phyloP scores from a whole-genome alignment of 2,329 filamentous ascomycete species.

The Metarhizium sp. region DNA sequence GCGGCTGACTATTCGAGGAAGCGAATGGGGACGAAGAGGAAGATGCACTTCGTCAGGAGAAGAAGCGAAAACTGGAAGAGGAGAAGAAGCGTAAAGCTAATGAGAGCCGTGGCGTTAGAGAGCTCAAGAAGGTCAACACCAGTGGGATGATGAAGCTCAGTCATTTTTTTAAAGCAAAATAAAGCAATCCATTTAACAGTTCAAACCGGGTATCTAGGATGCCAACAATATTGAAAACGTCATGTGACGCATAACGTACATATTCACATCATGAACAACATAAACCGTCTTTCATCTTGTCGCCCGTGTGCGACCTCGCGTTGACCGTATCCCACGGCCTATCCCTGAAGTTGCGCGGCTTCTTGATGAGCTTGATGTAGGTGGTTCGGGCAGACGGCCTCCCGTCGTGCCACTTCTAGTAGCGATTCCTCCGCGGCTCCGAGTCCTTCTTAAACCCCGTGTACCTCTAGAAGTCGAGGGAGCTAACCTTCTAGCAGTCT shows the following conservation, averaged over 20 bases:
- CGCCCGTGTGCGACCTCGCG: slow-evolving; percentile 23
- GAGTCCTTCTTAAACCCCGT: slow-evolving; percentile 20
- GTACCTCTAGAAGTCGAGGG: slow-evolving; percentile 19
- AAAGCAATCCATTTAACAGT: slow-evolving; percentile 9
- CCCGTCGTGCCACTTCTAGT: slow-evolving; percentile 17
- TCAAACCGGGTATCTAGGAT: slow-evolving; percentile 21
- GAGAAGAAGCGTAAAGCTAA: slow-evolving; percentile 74
- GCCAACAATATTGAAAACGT: background rate
- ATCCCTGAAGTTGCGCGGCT: slow-evolving; percentile 25
- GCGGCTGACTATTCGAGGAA: slow-evolving; percentile 64
- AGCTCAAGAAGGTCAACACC: slow-evolving; percentile 84
- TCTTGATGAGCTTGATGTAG: slow-evolving; percentile 16
- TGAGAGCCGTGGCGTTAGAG: slow-evolving; percentile 66
- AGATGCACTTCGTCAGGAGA: slow-evolving; percentile 58
- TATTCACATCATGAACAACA: slow-evolving; percentile 3
- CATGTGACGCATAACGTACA: slow-evolving; percentile 7
- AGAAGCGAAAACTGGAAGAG: slow-evolving; percentile 78
- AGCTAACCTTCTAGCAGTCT: slow-evolving; percentile 27
- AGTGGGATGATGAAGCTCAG: slow-evolving; percentile 96
- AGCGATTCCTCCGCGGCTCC: slow-evolving; percentile 17
- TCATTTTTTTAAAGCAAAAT: slow-evolving; percentile 76
- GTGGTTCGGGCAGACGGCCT: slow-evolving; percentile 18
- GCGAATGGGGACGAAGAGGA: slow-evolving; percentile 57
- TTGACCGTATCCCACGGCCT: slow-evolving; percentile 23
- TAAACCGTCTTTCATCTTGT: slow-evolving; percentile 13